A percentile compares a stretch with the other conserved stretches of the same genome.
Conservation (phyloP, 1,139 yeast genomes). For the Candida labiduridarum region DNA sequence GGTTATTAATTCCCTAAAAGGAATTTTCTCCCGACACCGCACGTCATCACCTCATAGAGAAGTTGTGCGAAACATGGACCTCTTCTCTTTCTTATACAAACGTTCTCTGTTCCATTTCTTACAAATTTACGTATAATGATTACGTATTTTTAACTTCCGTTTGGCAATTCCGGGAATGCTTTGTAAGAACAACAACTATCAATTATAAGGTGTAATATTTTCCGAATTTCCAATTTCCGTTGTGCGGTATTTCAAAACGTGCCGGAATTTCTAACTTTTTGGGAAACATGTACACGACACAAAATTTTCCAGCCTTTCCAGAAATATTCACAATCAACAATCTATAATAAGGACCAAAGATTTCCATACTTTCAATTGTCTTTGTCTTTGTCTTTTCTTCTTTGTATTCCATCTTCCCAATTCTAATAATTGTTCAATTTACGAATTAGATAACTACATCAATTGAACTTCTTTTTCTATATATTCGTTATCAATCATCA, state of each 20-base stretch:
- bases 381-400: background rate
- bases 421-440: background rate
- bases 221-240: no score
- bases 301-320: background rate
- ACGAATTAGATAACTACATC: background rate
- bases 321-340: background rate
- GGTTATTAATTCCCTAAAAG: constrained; percentile 1
- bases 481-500: constrained; percentile 16
- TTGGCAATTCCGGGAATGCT: no score
- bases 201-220: no score
- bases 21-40: background rate
- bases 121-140: no score
- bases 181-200: no score
- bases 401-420: background rate
- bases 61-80: background rate
- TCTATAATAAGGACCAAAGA: background rate
- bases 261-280: no score
- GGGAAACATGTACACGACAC: background rate
- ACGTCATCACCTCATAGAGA: background rate
- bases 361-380: background rate
- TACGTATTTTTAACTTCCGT: no score
- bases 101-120: no score
- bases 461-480: background rate
- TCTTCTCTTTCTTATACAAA: no score
- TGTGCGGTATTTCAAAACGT: no score